These are phyloP conservation scores for Penicillium brasilianum DNA, from an alignment of 2,329 filamentous ascomycete genomes.

Conservation along the genomic window DNA sequence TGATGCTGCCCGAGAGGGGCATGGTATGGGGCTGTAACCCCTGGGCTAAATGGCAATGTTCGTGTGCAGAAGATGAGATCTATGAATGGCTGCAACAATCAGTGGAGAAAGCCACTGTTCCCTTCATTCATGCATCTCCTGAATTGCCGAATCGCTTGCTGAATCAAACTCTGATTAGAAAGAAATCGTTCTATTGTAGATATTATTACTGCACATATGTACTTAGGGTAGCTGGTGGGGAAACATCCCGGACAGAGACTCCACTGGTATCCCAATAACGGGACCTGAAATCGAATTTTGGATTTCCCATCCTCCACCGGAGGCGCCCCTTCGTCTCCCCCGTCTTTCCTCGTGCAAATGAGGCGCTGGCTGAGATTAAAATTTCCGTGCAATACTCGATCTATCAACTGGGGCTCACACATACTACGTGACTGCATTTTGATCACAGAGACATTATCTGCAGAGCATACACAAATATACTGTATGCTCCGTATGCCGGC, in stretches of 20 bases:
- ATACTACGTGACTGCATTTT: background rate
- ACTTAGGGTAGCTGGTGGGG: slow-evolving; percentile 1
- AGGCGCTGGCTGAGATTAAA: slow-evolving; percentile 4
- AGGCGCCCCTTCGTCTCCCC: slow-evolving; percentile 4
- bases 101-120: background rate
- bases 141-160: background rate
- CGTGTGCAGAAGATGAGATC: background rate
- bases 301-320: background rate
- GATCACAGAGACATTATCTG: background rate
- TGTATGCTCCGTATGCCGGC: background rate
- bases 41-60: background rate
- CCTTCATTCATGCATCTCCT: background rate
- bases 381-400: slow-evolving; percentile 2
- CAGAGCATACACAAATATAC: background rate
- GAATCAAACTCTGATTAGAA: background rate
- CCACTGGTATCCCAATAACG: slow-evolving; percentile 1
- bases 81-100: background rate
- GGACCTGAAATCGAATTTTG: background rate
- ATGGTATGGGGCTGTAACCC: background rate
- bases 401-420: background rate
- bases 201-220: too few relatives aligned
- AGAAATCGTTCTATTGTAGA: background rate
- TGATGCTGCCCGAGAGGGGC: background rate
- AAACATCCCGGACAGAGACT: background rate
- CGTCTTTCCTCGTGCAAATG: slow-evolving; percentile 2